Evolutionary conservation across 73 alveolate genomes (phyloP).

Genomic region (Stentor roeselii): DNA sequence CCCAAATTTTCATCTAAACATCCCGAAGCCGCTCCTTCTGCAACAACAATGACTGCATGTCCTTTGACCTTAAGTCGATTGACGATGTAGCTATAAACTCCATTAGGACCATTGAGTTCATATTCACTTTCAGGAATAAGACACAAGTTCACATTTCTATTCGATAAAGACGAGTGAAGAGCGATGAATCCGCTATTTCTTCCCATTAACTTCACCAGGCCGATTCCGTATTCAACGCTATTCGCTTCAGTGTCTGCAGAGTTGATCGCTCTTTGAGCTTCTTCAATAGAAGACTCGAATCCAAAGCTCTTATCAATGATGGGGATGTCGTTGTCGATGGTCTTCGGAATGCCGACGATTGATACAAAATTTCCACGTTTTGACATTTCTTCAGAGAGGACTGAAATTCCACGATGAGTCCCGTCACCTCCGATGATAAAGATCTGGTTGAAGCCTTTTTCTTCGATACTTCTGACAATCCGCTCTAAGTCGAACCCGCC

Average conservation of each 20-base stretch:
- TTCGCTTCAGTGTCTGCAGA: slow-evolving; percentile 97
- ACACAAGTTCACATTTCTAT: slow-evolving; percentile 96
- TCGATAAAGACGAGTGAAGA: slow-evolving; percentile 89
- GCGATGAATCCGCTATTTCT: slow-evolving; percentile 98
- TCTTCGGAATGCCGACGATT: slow-evolving; percentile 89
- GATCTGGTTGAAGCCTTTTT: slow-evolving; percentile 75
- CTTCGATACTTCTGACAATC: slow-evolving; percentile 58
- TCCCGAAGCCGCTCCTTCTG: slow-evolving; percentile 78
- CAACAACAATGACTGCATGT: slow-evolving; percentile 66
- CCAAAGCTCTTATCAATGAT: slow-evolving; percentile 94
- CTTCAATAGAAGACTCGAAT: slow-evolving; percentile 95
- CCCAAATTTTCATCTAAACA: slow-evolving; percentile 67
- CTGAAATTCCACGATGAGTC: slow-evolving; percentile 87
- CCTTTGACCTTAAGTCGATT: slow-evolving; percentile 75
- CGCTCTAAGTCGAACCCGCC: slow-evolving; percentile 86
- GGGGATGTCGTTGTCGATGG: slow-evolving; percentile 91
- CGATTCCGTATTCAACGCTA: slow-evolving; percentile 94
- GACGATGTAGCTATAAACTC: slow-evolving; percentile 58
- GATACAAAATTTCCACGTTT: slow-evolving; percentile 58
- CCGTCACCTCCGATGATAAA: slow-evolving; percentile 98
- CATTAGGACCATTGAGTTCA: slow-evolving; percentile 86
- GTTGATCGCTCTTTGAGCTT: slow-evolving; percentile 85
- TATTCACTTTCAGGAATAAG: slow-evolving; percentile 96
- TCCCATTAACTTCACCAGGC: slow-evolving; percentile 98
- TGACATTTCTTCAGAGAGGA: slow-evolving; percentile 48